These are phyloP conservation scores for Lichtheimia hyalospora DNA, from an alignment of 371 early-diverging fungal species.

Conservation along the genomic window DNA sequence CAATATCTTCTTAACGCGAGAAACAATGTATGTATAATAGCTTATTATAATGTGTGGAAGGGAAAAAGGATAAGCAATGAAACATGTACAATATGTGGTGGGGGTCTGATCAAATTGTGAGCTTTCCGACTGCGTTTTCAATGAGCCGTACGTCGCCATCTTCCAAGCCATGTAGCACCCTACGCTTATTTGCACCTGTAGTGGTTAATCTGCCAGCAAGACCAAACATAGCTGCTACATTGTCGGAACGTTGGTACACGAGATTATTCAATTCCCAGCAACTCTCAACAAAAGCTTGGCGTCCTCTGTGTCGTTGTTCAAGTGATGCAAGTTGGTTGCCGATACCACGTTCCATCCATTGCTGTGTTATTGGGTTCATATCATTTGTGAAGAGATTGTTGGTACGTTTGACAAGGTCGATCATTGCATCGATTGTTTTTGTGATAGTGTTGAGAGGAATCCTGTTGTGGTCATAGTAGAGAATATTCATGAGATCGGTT, in stretches of 20 bases:
- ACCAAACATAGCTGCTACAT: constrained; percentile 31
- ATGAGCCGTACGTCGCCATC: constrained; percentile 50
- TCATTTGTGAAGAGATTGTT: background rate
- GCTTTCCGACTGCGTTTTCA: constrained; percentile 41
- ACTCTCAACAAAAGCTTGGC: background rate
- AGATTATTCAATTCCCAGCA: background rate
- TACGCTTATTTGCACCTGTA: constrained; percentile 32
- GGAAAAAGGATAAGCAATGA: background rate
- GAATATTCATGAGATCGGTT: background rate
- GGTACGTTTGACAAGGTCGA: background rate
- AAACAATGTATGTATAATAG: no score
- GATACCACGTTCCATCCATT: background rate
- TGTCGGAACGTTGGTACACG: background rate
- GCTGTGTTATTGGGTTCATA: background rate
- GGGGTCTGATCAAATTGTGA: background rate
- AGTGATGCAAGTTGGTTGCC: background rate
- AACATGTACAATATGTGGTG: background rate
- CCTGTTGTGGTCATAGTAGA: background rate
- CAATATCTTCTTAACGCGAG: no score
- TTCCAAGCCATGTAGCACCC: constrained; percentile 42
- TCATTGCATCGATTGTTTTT: background rate
- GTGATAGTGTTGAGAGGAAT: background rate
- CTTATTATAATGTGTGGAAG: no score
- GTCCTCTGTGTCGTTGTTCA: background rate
- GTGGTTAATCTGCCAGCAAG: constrained; percentile 9